Evolutionary conservation across 208 protist genomes (phyloP), one percentile per base, ranked within the genome.

Genomic region (Porcisia deanei): DNA sequence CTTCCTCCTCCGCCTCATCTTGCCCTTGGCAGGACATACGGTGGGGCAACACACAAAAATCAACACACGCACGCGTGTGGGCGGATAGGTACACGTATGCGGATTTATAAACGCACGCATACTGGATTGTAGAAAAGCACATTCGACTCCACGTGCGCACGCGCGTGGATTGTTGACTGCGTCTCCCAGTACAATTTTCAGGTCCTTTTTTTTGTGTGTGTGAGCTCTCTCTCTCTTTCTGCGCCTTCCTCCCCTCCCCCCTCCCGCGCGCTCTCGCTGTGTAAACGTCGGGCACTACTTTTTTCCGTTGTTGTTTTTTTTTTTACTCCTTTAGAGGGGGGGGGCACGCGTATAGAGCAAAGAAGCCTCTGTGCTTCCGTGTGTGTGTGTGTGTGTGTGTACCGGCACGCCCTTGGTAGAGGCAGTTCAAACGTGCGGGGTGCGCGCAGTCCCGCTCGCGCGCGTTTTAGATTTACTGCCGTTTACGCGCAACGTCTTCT

Each of bases 41-140:
- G 71, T 10, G 61, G 10, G 34, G 39, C 45, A 57, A 57, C 3
- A 30, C 43, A 72, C 64, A 61, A 18, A 18, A 80, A 71, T 47
- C 41, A 53, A 43, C 30, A 80, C 53, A 37, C 43, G 53, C 37
- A 18, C 47, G 47, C 10, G 47, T 52, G 47, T 12, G 10, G 47
- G 47, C 47, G 5, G 47, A 52, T 52, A 12, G 8, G 5, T 52
- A 12, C 47, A 52, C 47, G 47, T 52, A 52, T 52, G 47, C 47
- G 47, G 10, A 52, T 12, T 52, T 12, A 52, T 52, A 52, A 5
- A 52, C 6, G 1, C 16, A 64, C 58, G 16, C n/a, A 18, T 18
- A 39, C 25, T 18, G 25, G 10, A 22, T 41, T 18, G 58, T 64
- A 39, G 34, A 64, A 64, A 39, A 12, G 58, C 12, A 18, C 12